Evolutionary conservation across 805 yeast species (phyloP).

Genomic region (Candida suzukii): DNA sequence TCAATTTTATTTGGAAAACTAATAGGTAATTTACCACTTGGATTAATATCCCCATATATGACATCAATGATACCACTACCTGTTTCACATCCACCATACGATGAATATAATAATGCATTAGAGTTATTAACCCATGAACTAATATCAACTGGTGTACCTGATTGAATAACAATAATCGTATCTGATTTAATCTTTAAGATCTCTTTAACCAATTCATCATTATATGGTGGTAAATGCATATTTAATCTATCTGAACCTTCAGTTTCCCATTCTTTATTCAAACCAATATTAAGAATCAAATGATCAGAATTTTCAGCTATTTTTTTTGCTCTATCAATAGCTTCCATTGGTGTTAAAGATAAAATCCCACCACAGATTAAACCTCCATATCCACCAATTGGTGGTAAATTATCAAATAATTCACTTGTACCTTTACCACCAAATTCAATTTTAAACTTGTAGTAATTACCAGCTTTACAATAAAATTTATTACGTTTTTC

Average conservation of each 20-base stretch:
- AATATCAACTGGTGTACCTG: constrained; percentile 56
- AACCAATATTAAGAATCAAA: constrained; percentile 45
- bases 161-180: constrained; percentile 46
- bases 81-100: constrained; percentile 51
- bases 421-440: constrained; percentile 25
- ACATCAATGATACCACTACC: constrained; percentile 58
- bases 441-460: constrained; percentile 32
- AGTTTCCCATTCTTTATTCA: constrained; percentile 49
- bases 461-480: constrained; percentile 28
- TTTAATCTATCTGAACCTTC: constrained; percentile 51
- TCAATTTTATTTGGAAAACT: constrained; percentile 44
- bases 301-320: constrained; percentile 45
- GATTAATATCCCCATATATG: constrained; percentile 51
- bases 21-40: constrained; percentile 51
- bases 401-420: constrained; percentile 13
- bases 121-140: constrained; percentile 39
- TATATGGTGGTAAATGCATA: constrained; percentile 44
- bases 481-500: constrained; percentile 12
- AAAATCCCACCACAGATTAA: constrained; percentile 26
- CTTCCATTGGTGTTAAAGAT: constrained; percentile 21
- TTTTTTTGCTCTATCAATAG: constrained; percentile 35
- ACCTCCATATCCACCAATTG: constrained; percentile 31
- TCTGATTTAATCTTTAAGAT: constrained; percentile 41
- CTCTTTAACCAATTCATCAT: constrained; percentile 37
- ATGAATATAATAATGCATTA: constrained; percentile 41